Evolutionary conservation across 177 flowering plant species (phyloP).

Genomic region (Vitis hybrid): DNA sequence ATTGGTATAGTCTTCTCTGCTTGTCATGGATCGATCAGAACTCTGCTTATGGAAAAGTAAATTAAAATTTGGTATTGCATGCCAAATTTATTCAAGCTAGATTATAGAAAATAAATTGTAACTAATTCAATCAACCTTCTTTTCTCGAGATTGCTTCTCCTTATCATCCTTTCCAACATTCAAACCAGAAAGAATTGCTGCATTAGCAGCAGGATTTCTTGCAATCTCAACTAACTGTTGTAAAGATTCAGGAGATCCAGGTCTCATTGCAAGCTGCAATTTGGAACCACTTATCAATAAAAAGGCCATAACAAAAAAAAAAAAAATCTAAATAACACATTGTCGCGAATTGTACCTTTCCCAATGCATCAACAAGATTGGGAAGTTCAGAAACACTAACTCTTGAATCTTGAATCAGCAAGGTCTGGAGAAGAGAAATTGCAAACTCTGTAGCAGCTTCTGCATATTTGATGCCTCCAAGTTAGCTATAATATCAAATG

Average conservation of each 20-base stretch:
- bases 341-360: slow-evolving; percentile 32
- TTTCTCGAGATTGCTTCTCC: slow-evolving; percentile 41
- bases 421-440: slow-evolving; percentile 51
- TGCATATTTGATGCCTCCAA: slow-evolving; percentile 24
- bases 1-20: slow-evolving; percentile 40
- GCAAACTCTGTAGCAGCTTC: slow-evolving; percentile 73
- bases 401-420: slow-evolving; percentile 48
- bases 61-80: background rate
- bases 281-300: background rate
- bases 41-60: slow-evolving; percentile 25
- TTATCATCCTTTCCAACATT: slow-evolving; percentile 45
- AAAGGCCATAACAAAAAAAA: background rate
- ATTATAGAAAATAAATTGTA: background rate
- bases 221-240: slow-evolving; percentile 65
- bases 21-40: slow-evolving; percentile 26
- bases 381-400: slow-evolving; percentile 48
- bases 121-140: slow-evolving; percentile 36
- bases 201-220: slow-evolving; percentile 48
- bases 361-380: slow-evolving; percentile 59
- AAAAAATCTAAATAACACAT: background rate
- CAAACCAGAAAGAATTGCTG: slow-evolving; percentile 25
- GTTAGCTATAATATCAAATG: slow-evolving; percentile 5
- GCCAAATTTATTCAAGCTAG: no score
- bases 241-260: slow-evolving; percentile 64
- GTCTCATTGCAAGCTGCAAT: slow-evolving; percentile 58